Base-by-base conservation (phyloP, 208 protist genomes). In the Trypanosoma rangeli region DNA sequence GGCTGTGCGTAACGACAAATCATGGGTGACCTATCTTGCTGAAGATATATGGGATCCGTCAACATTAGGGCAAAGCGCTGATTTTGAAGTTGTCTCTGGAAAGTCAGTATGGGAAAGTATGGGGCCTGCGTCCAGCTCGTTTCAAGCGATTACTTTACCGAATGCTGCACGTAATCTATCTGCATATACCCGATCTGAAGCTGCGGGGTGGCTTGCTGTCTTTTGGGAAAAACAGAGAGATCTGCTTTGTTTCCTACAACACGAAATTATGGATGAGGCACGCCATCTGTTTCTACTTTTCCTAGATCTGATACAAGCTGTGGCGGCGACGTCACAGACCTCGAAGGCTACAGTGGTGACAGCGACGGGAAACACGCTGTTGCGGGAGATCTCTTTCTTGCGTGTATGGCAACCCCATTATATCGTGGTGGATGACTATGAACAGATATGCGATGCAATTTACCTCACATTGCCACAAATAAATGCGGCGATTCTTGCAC, bases 391-490 rank as follows among this genome's bases (percentile, higher is more conserved):
- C 44, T 70, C 83, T 24, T 90, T 84, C 54, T 67, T 93, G 42
- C 88, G 77, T 74, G 68, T 63, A n/a, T 95, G 85, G 85, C 71
- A 79, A 49, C 90, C 90, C 0, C 53, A 73, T 37, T 67, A 83
- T 33, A 46, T 95, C 28, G 74, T 90, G 52, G 64, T 95, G 50
- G 90, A 95, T 66, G 87, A 95, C 68, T 70, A 87, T 52, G 87
- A 91, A 49, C 72, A 74, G n/a, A 29, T 94, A 49, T 70, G 76
- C 35, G 86, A 94, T 66, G 63, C 71, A 16, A 22, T 85, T 29
- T 84, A 93, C 31, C 74, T 85, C n/a, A 76, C 80, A 57, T 79
- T 94, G n/a, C 79, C 84, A 10, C 78, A 78, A 7, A 83, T 80
- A n/a, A 85, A 81, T 0, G 68, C 66, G 61, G 68, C 91, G 24